phyloP scores from a whole-genome alignment of 805 yeast species.

The Millerozyma acaciae region DNA sequence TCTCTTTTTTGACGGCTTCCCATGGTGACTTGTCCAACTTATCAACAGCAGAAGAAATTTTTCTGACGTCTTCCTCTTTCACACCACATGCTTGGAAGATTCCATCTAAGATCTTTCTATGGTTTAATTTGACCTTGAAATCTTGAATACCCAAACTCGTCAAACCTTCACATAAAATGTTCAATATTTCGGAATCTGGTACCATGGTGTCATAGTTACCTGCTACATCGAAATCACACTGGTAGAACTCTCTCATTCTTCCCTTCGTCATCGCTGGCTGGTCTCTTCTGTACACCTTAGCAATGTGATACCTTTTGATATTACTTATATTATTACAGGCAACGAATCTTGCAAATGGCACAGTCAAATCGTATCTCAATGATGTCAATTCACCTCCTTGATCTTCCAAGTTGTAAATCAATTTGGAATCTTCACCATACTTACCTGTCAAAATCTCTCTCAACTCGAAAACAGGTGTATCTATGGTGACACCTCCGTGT shows the following conservation, averaged over 20 bases:
- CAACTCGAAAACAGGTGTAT: constrained; percentile 96
- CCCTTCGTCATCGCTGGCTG: constrained; percentile 99
- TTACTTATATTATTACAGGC: constrained; percentile 90
- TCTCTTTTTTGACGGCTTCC: constrained; percentile 90
- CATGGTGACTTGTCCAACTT: constrained; percentile 94
- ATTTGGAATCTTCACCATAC: constrained; percentile 97
- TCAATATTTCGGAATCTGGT: constrained; percentile 89
- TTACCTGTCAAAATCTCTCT: constrained; percentile 95
- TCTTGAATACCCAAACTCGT: constrained; percentile 79
- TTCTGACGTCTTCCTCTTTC: constrained; percentile 87
- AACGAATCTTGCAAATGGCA: constrained; percentile 95
- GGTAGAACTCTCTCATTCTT: constrained; percentile 98
- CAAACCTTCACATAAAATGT: constrained; percentile 80
- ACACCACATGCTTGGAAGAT: constrained; percentile 95
- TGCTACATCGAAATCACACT: constrained; percentile 97
- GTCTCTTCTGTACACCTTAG: constrained; percentile 97
- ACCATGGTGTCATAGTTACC: constrained; percentile 92
- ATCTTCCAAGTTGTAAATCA: constrained; percentile 93
- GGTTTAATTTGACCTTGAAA: constrained; percentile 89
- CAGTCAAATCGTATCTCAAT: constrained; percentile 93
- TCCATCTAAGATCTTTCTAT: constrained; percentile 94
- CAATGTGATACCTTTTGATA: constrained; percentile 94
- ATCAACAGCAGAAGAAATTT: constrained; percentile 91
- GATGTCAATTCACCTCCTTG: constrained; percentile 99
- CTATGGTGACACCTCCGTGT: constrained; percentile 98